Base-by-base conservation (phyloP, 352 stramenopile genomes). In the Globisporangium paroecandrum region DNA sequence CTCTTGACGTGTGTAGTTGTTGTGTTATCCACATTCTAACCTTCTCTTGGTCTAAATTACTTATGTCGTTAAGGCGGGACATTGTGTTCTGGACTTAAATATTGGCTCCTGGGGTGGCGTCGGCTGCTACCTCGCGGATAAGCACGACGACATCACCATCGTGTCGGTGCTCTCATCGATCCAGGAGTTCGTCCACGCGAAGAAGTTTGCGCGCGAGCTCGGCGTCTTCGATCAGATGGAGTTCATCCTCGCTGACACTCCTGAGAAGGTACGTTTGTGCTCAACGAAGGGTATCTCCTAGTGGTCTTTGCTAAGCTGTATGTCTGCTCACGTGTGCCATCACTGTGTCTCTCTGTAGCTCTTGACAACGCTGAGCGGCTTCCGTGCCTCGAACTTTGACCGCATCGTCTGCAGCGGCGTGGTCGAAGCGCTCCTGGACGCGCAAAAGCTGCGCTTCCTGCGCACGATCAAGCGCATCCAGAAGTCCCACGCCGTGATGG, bases 81-180 rank as follows among this genome's bases (percentile, higher is more conserved):
- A 92, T 10, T 79, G 72, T 25, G 70, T 97, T n/a, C 74, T 97
- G 12, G 90, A 97, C 51, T 74, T 97, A n/a, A 84, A 79, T 46
- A 76, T 93, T 36, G 89, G 87, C 3, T 96, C 85, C 1, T 91
- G 89, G 86, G 87, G 89, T 57, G 85, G 87, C 0, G 82, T 96
- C 18, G 83, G 81, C 10, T 86, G 86, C 61, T 94, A 89, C 62
- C 69, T 95, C 4, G 85, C 89, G 8, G 72, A 89, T 61, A 76
- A 77, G 5, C 76, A 90, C 20, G 64, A 69, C 9, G 63, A 74
- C 15, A 67, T 84, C n/a, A 80, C 66, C 0, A 64, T 92, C 22
- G 74, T 93, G 25, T 89, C 71, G 12, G 66, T 92, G 8, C 47
- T 94, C 12, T 85, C 73, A 5, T 89, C 87, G 1, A 63, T 78